Conservation (phyloP, 148 eudicot genomes). For the Agrostemma githago region DNA sequence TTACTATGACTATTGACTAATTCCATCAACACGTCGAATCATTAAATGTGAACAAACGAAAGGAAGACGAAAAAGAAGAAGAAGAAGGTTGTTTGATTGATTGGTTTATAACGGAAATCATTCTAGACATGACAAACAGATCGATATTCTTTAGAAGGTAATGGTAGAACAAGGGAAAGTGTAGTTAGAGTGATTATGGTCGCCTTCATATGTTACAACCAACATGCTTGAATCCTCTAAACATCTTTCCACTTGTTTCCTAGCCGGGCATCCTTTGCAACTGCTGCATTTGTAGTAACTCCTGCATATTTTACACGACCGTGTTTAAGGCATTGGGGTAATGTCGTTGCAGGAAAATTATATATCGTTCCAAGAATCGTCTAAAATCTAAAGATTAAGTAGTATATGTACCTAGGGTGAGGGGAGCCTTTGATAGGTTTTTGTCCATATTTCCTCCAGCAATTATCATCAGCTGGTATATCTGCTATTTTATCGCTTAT, state of each 20-base stretch:
- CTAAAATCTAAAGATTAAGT: not conserved
- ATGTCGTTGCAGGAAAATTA: no score
- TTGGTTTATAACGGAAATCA: not conserved
- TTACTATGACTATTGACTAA: no score
- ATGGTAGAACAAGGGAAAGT: conserved; percentile 30
- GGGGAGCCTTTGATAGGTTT: conserved; percentile 99
- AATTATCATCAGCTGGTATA: conserved; percentile 88
- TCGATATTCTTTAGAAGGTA: conserved; percentile 13
- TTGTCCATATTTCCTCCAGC: conserved; percentile 98
- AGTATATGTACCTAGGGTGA: conserved; percentile 65
- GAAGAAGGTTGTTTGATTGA: not conserved
- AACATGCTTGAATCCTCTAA: conserved; percentile 82
- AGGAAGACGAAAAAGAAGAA: no score
- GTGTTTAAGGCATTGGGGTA: not conserved
- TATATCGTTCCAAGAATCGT: no score
- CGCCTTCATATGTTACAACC: conserved; percentile 92
- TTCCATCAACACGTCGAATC: not conserved
- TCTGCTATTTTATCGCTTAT: conserved; percentile 86
- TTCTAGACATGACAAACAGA: not conserved
- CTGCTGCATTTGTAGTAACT: conserved; percentile 98
- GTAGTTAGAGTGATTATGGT: conserved; percentile 60
- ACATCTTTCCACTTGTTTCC: conserved; percentile 93
- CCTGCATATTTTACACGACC: conserved; percentile 31
- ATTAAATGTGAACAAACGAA: not conserved
- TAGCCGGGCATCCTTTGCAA: conserved; percentile 85